A percentile compares a stretch with the other conserved stretches of the same genome.
These are phyloP conservation scores for Macaranga tanarius DNA, from an alignment of 441 rosid species.

Conservation along the genomic window DNA sequence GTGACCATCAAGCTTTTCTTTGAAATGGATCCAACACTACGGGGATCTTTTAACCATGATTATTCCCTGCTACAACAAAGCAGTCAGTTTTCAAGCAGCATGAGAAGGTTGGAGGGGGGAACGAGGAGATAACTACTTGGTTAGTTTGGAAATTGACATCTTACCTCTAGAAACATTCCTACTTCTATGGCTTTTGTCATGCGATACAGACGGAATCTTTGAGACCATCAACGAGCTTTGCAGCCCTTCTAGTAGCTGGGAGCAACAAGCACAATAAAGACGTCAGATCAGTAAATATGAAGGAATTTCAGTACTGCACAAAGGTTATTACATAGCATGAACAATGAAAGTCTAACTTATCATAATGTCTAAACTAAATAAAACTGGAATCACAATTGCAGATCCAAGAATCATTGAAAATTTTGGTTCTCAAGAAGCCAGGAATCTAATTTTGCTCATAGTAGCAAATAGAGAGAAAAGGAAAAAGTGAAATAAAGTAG, in stretches of 20 bases:
- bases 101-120: neutral
- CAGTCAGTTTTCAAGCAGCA: conserved; percentile 7
- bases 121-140: neutral
- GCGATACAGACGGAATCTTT: conserved; percentile 72
- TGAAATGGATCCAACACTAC: conserved; percentile 17
- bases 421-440: no score
- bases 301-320: neutral
- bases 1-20: conserved; percentile 21
- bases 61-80: conserved; percentile 50
- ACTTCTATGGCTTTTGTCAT: conserved; percentile 66
- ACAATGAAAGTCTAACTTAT: neutral
- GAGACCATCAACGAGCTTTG: conserved; percentile 87
- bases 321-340: neutral
- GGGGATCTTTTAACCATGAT: conserved; percentile 34
- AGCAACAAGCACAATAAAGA: conserved; percentile 19
- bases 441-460: no score
- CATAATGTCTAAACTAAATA: no score
- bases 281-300: neutral
- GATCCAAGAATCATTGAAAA: no score
- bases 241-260: conserved; percentile 90
- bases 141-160: conserved; percentile 11
- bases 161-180: conserved; percentile 63
- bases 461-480: no score
- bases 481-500: no score
- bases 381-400: no score